These are phyloP conservation scores for Calonectria hawksworthii DNA, from an alignment of 2,329 filamentous ascomycete species.

Conservation along the genomic window DNA sequence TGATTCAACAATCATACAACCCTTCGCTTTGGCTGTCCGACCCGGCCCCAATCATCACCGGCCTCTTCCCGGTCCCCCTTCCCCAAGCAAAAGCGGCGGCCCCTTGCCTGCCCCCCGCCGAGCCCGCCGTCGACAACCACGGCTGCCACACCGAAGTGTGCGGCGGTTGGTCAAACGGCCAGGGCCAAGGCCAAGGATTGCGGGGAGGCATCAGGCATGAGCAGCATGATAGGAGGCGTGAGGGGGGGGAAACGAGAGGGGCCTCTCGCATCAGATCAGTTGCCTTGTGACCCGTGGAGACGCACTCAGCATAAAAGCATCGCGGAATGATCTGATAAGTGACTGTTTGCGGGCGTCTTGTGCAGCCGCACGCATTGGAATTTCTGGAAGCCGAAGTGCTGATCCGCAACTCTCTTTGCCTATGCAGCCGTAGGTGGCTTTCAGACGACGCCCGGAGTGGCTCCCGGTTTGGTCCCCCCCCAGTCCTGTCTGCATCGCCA, in stretches of 20 bases:
- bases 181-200: conserved; percentile 12
- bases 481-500: conserved; percentile 12
- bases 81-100: conserved; percentile 22
- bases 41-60: conserved; percentile 10
- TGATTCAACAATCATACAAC: background rate
- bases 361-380: conserved; percentile 9
- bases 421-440: background rate
- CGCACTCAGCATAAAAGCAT: background rate
- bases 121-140: background rate
- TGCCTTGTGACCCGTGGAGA: conserved; percentile 25
- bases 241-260: background rate
- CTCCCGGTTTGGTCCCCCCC: background rate
- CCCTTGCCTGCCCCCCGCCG: conserved; percentile 17
- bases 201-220: conserved; percentile 9
- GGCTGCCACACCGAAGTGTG: background rate
- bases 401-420: conserved; percentile 6
- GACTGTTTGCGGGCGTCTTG: background rate
- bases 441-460: background rate
- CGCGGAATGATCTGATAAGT: conserved; percentile 31
- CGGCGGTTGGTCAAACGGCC: conserved; percentile 6
- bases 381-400: background rate
- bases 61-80: conserved; percentile 28
- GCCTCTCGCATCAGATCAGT: background rate
- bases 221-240: background rate
- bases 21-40: background rate